Evolutionary conservation across 495 filamentous ascomycete genomes (phyloP).

Genomic region (Venustampulla echinocandica): DNA sequence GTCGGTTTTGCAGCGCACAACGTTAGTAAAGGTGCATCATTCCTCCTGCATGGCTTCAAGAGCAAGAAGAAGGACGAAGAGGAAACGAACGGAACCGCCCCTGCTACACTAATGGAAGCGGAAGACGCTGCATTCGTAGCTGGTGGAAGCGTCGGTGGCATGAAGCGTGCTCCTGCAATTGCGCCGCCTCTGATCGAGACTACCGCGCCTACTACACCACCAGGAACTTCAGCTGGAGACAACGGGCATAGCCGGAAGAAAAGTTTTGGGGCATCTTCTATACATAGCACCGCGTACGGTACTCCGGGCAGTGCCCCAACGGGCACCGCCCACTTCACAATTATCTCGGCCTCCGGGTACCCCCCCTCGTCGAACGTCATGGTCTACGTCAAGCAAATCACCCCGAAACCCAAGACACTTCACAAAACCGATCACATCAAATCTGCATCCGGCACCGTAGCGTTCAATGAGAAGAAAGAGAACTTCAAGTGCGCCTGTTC

Average conservation of each 20-base stretch:
- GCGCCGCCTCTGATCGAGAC: not conserved
- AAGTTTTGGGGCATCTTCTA: conserved; percentile 56
- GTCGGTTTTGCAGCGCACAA: conserved; percentile 62
- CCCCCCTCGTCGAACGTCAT: conserved; percentile 72
- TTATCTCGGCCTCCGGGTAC: conserved; percentile 73
- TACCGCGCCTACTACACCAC: conserved; percentile 25
- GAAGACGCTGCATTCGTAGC: conserved; percentile 13
- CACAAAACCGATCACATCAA: conserved; percentile 84
- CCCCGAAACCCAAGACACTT: conserved; percentile 63
- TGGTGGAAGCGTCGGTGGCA: not conserved
- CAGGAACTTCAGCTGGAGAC: conserved; percentile 32
- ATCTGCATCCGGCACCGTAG: conserved; percentile 45
- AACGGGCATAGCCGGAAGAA: conserved; percentile 53
- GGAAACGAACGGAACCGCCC: conserved; percentile 15
- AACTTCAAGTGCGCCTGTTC: conserved; percentile 68
- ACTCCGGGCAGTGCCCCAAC: conserved; percentile 40
- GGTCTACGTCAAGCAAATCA: conserved; percentile 58
- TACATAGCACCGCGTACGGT: conserved; percentile 43
- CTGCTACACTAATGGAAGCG: conserved; percentile 9
- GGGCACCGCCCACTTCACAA: conserved; percentile 71
- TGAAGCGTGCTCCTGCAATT: not conserved
- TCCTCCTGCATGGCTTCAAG: conserved; percentile 65
- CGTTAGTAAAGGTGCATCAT: conserved; percentile 75
- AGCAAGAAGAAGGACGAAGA: conserved; percentile 55
- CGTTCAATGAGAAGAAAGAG: conserved; percentile 55